Evolutionary conservation across 148 eudicot species (phyloP), one percentile per base, ranked within the genome.

Genomic region (Gaultheria prostrata): DNA sequence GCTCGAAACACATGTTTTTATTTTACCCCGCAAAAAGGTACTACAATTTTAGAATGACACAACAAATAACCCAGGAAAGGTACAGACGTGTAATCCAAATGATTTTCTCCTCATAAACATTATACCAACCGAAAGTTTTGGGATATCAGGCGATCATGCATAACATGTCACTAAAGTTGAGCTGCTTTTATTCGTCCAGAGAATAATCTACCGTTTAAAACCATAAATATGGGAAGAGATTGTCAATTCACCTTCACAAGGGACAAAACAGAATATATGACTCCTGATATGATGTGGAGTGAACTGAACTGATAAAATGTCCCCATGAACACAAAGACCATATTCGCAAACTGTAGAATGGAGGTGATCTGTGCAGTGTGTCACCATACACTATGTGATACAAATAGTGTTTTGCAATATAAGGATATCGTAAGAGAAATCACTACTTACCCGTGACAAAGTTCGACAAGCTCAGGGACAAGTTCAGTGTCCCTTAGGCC

Each of bases 361-460:
- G 71, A 43, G 45, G 26, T 48, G 17, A 30, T 59, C 65, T 13
- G 73, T 61, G 21, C 35, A 43, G 12, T 24, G 12, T 63, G 45
- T 24, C 39, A 80, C 67, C 28, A 51, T 48, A 45, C 18, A 71
- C 21, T 8, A 4, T 20, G 65, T 2, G 15, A 48, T 48, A 8
- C 1, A 48, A 65, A 10, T 63, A 63, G 14, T 24, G 30, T 63
- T 63, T n/a, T 63, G 28, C 14, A 53, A 3, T 59, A 35, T 50
- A 12, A 50, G 49, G 57, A 74, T 4, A 48, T 69, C 3, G 15
- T 69, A 12, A 28, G 69, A 33, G 53, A 72, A 80, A 65, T 76
- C 77, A 77, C 94, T 89, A 80, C 95, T 90, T 88, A 96, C 99
- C 98, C 99, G 79, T 96, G 98, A 86, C 98, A 94, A 65, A 96